phyloP scores from a whole-genome alignment of 1,284 basidiomycete species.

The Trametes polyzona region DNA sequence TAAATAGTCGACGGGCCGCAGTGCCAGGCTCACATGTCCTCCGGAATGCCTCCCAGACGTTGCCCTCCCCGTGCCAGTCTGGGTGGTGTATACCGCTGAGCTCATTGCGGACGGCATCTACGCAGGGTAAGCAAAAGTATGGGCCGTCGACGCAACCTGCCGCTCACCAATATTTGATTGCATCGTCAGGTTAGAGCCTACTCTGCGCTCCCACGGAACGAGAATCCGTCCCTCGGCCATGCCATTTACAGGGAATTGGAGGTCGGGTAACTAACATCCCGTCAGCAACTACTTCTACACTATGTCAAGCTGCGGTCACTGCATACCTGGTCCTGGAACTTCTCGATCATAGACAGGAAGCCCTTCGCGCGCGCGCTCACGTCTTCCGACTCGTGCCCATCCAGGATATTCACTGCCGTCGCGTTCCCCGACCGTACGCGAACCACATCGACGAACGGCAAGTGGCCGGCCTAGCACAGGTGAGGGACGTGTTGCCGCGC shows the following conservation, averaged over 20 bases:
- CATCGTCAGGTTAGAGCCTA: slow-evolving; percentile 69
- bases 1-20: slow-evolving; percentile 81
- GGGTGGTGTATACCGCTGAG: slow-evolving; percentile 73
- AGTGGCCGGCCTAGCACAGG: slow-evolving; percentile 62
- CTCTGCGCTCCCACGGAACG: slow-evolving; percentile 82
- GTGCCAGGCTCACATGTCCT: slow-evolving; percentile 85
- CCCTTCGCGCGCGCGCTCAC: slow-evolving; percentile 79
- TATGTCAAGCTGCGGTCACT: not conserved
- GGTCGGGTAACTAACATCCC: slow-evolving; percentile 72
- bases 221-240: slow-evolving; percentile 91
- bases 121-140: no score
- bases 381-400: slow-evolving; percentile 65
- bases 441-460: slow-evolving; percentile 86
- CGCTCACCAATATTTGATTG: slow-evolving; percentile 57
- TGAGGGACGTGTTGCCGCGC: not conserved
- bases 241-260: slow-evolving; percentile 91
- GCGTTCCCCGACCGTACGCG: slow-evolving; percentile 70
- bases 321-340: slow-evolving; percentile 69
- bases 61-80: slow-evolving; percentile 85
- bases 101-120: slow-evolving; percentile 64
- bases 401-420: slow-evolving; percentile 64
- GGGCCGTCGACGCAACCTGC: no score
- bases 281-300: not conserved
- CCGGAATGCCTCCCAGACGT: slow-evolving; percentile 90
- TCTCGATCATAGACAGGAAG: slow-evolving; percentile 74